Base-by-base conservation (phyloP, 2,329 filamentous ascomycete genomes). In the Cytospora piceae region DNA sequence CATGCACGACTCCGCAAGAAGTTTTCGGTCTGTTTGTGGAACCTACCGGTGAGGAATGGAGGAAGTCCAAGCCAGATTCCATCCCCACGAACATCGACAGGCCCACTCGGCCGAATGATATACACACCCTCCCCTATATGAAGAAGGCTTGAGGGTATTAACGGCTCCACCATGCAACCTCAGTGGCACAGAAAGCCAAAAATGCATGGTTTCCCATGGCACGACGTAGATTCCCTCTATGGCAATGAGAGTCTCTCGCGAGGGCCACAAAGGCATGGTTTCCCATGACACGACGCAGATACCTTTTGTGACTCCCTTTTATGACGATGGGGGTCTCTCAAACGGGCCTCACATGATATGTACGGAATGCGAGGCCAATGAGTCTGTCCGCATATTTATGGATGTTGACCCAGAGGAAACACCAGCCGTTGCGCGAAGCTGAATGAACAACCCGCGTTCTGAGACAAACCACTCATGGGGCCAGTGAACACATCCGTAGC, bases 341-440 rank as follows among this genome's bases (percentile, higher is more conserved):
- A 52, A 27, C 49, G 15, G 52, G 58, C 58, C 66, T 71, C 71
- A 73, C 71, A 73, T 73, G 71, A 73, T 68, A 39, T 58, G 42
- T 61, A 65, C n/a, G 27, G 61, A 55, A 69, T 71, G 70, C 70
- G 69, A 67, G 67, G 32, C 60, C 64, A 66, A 67, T 61, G 65
- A 58, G 49, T 20, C 57, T 60, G 57, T 39, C 52, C 62, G 53
- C n/a, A 60, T 39, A 15, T 37, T 64, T 27, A 54, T 70, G 67
- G 65, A 59, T 70, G 70, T 61, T 69, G 65, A 63, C 46, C 59
- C 58, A 59, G 51, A 29, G 24, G 24, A 58, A 31, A 61, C 56
- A 65, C 49, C 55, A 51, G 31, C 55, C 29, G 59, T 61, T 56
- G 52, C 52, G 54, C 46, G 42, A 64, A 58, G 51, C 49, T 66